Evolutionary conservation across 2,329 filamentous ascomycete genomes (phyloP).

Genomic region (Neofusicoccum parvum): DNA sequence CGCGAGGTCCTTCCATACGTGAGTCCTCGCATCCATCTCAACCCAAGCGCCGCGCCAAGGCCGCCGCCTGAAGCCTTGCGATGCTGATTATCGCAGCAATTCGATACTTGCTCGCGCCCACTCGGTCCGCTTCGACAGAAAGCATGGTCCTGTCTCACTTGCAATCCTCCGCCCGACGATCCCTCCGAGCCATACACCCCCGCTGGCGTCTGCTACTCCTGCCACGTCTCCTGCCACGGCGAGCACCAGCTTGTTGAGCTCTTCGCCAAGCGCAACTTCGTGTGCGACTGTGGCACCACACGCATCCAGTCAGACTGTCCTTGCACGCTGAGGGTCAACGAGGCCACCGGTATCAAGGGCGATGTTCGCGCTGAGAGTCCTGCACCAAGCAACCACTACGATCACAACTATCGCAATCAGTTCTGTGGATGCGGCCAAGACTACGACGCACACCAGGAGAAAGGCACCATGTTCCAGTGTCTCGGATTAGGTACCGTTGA

Average conservation of each 20-base stretch:
- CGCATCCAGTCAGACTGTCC: conserved; percentile 70
- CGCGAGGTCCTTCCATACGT: conserved; percentile 94
- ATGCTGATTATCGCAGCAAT: conserved; percentile 63
- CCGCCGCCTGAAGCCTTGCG: conserved; percentile 12
- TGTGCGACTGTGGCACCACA: conserved; percentile 92
- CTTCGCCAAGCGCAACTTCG: conserved; percentile 93
- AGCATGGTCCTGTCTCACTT: conserved; percentile 91
- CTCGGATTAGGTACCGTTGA: conserved; percentile 78
- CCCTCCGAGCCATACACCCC: conserved; percentile 65
- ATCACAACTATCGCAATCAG: conserved; percentile 89
- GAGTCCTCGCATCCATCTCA: conserved; percentile 35
- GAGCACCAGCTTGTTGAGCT: conserved; percentile 94
- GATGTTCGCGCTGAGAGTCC: conserved; percentile 75
- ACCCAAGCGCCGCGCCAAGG: neutral
- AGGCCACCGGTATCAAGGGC: conserved; percentile 73
- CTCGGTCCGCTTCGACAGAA: conserved; percentile 85
- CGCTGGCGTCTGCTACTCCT: conserved; percentile 93
- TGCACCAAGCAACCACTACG: conserved; percentile 78
- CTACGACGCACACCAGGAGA: conserved; percentile 86
- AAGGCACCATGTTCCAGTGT: conserved; percentile 98
- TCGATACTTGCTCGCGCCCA: conserved; percentile 89
- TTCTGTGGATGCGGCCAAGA: conserved; percentile 90
- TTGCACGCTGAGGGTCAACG: conserved; percentile 75
- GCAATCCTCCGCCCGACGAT: conserved; percentile 75
- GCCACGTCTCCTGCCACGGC: conserved; percentile 94